A percentile compares a stretch with the other conserved stretches of the same genome.
Evolutionary conservation across 306 rosid species (phyloP).

Genomic region (Fagus sylvatica): DNA sequence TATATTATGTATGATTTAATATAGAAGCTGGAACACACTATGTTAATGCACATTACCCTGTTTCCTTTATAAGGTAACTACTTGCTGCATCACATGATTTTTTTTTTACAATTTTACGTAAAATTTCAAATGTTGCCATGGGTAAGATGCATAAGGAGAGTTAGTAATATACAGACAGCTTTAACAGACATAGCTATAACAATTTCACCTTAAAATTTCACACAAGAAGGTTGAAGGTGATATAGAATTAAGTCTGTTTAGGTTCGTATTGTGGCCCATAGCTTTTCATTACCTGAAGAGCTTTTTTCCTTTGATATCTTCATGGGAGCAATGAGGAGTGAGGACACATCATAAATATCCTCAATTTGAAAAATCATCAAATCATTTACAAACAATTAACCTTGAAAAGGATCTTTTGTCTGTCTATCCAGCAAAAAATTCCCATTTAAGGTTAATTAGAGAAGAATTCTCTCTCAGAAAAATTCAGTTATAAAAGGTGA

Average conservation of each 20-base stretch:
- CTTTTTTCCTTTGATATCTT: background rate
- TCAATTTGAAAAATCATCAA: background rate
- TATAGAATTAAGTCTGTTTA: background rate
- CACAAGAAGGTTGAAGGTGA: too few species aligned
- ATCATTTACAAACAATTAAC: background rate
- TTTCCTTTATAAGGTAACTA: background rate
- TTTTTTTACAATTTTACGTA: background rate
- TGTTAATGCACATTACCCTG: background rate
- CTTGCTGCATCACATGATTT: background rate
- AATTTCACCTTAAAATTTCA: too few species aligned
- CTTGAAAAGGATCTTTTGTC: background rate
- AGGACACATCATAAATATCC: background rate
- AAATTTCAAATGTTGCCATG: background rate
- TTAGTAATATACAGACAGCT: background rate
- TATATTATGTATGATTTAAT: background rate
- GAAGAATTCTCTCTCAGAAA: background rate
- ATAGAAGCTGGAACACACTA: background rate
- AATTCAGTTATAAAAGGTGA: too few species aligned
- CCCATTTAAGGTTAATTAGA: background rate
- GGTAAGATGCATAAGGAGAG: background rate
- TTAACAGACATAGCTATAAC: too few species aligned
- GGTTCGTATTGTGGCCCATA: background rate
- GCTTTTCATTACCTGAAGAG: too few species aligned
- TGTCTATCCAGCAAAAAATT: background rate
- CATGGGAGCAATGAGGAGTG: background rate